A percentile compares a stretch with the other conserved stretches of the same genome.
Conservation (phyloP, 768 basidiomycete genomes). For the Tubosaeta sp. region DNA sequence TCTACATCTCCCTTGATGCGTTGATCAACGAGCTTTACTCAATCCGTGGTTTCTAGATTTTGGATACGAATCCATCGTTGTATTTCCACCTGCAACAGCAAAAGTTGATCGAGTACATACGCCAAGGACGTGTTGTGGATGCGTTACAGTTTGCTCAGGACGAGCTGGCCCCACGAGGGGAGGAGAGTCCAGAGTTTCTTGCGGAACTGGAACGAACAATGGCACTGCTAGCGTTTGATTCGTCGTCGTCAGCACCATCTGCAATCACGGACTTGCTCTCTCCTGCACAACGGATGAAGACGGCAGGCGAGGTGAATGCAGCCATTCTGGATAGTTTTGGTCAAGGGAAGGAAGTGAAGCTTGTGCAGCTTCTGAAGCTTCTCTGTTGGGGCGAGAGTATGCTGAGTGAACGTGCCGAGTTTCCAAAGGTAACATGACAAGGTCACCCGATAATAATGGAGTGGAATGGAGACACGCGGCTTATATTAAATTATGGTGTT, state of each 20-base stretch:
- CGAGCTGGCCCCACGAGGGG: slow-evolving; percentile 91
- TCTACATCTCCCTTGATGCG: slow-evolving; percentile 20
- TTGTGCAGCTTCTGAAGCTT: slow-evolving; percentile 76
- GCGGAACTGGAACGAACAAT: slow-evolving; percentile 91
- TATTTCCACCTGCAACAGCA: slow-evolving; percentile 97
- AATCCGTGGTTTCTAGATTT: slow-evolving; percentile 56
- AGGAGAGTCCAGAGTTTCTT: slow-evolving; percentile 92
- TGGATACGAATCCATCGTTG: slow-evolving; percentile 90
- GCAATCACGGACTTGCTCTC: slow-evolving; percentile 76
- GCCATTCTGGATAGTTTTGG: slow-evolving; percentile 91
- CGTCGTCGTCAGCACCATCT: slow-evolving; percentile 48
- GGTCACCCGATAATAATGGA: slow-evolving; percentile 12
- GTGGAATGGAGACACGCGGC: slow-evolving; percentile 20
- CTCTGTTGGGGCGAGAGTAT: slow-evolving; percentile 85
- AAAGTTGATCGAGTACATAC: slow-evolving; percentile 91
- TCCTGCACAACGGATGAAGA: slow-evolving; percentile 85
- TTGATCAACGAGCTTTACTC: slow-evolving; percentile 9
- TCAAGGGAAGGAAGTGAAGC: slow-evolving; percentile 89
- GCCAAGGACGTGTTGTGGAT: slow-evolving; percentile 69
- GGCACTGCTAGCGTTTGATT: slow-evolving; percentile 84
- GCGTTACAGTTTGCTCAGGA: slow-evolving; percentile 90
- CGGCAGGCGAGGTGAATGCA: slow-evolving; percentile 94
- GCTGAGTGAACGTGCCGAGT: slow-evolving; percentile 73
- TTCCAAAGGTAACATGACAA: slow-evolving; percentile 59
- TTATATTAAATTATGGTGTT: slow-evolving; percentile 8